phyloP scores from a whole-genome alignment of 140 eudicot genomes.

The Cichorium intybus region DNA sequence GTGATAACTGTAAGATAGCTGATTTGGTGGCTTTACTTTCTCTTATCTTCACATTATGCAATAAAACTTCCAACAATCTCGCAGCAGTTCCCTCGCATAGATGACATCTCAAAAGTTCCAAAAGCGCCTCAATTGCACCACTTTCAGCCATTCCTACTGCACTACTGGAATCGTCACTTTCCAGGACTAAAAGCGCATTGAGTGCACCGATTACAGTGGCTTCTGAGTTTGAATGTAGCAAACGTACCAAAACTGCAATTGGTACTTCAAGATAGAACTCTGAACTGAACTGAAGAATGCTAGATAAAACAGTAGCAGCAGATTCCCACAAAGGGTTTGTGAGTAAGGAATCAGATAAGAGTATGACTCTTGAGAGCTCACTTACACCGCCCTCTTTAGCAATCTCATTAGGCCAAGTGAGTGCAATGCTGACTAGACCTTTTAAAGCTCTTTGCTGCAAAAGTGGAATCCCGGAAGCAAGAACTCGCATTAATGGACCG shows the following conservation, averaged over 20 bases:
- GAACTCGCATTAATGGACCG: slow-evolving; percentile 85
- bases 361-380: slow-evolving; percentile 82
- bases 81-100: slow-evolving; percentile 97
- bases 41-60: slow-evolving; percentile 89
- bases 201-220: slow-evolving; percentile 82
- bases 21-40: slow-evolving; percentile 86
- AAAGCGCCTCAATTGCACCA: slow-evolving; percentile 92
- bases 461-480: slow-evolving; percentile 80
- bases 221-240: slow-evolving; percentile 89
- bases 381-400: slow-evolving; percentile 97
- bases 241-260: slow-evolving; percentile 80
- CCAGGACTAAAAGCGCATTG: slow-evolving; percentile 88
- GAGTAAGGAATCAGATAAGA: slow-evolving; percentile 67
- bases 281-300: slow-evolving; percentile 89
- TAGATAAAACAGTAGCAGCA: slow-evolving; percentile 90
- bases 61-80: slow-evolving; percentile 72
- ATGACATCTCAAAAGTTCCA: slow-evolving; percentile 91
- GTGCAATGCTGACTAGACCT: slow-evolving; percentile 76
- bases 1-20: slow-evolving; percentile 86
- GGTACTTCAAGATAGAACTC: slow-evolving; percentile 96
- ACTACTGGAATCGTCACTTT: slow-evolving; percentile 89
- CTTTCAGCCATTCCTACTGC: slow-evolving; percentile 98
- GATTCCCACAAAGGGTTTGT: slow-evolving; percentile 97
- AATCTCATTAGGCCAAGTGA: slow-evolving; percentile 94
- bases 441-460: slow-evolving; percentile 87